Evolutionary conservation across 192 early-diverging fungal genomes (phyloP).

Genomic region (Chytriomyces hyalinus): DNA sequence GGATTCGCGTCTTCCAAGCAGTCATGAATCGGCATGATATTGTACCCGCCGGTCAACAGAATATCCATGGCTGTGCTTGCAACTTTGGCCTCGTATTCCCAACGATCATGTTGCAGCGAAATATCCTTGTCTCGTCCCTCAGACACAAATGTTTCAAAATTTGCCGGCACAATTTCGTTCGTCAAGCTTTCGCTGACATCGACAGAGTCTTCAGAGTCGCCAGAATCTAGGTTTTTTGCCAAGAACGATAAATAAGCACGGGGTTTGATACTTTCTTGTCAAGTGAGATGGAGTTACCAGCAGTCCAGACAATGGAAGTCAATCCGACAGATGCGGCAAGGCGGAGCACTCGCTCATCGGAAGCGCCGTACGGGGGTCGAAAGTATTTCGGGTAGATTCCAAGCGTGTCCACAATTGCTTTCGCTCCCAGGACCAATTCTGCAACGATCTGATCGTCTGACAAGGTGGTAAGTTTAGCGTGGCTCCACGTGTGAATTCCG

Average conservation of each 20-base stretch:
- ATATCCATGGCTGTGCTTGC: background rate
- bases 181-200: background rate
- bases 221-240: background rate
- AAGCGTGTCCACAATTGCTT: constrained; percentile 44
- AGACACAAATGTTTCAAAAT: background rate
- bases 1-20: background rate
- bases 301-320: constrained; percentile 34
- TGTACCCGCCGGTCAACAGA: background rate
- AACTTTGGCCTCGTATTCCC: background rate
- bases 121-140: background rate
- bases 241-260: background rate
- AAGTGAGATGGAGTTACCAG: constrained; percentile 40
- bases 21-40: constrained; percentile 8
- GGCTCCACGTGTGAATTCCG: constrained; percentile 30
- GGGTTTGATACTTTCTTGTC: background rate
- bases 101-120: constrained; percentile 13
- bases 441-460: constrained; percentile 71
- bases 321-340: background rate
- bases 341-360: constrained; percentile 68
- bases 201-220: background rate
- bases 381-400: constrained; percentile 48
- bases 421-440: constrained; percentile 69
- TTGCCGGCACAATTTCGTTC: background rate
- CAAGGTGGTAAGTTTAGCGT: constrained; percentile 55
- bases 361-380: constrained; percentile 72